Evolutionary conservation across 2,329 filamentous ascomycete species (phyloP), one percentile per base, ranked within the genome.

Genomic region (Lasiodiplodia sp.): DNA sequence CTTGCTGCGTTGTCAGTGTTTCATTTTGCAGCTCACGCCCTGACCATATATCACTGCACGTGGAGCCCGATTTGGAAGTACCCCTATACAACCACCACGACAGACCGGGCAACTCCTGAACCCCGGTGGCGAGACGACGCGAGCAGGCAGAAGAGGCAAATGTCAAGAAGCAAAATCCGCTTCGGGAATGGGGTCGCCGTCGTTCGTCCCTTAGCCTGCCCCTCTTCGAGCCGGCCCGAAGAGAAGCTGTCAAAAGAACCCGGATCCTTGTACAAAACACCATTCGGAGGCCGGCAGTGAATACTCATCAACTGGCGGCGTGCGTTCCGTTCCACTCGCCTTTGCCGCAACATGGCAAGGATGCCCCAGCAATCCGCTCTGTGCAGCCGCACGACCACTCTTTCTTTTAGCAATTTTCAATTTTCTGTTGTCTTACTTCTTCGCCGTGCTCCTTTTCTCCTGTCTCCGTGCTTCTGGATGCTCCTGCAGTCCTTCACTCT

Each of bases 1-100:
- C 25, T 37, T 64, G 60, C 60, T 64, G 60, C 60, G 60, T 38
- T 64, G 60, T 64, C 60, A 34, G n/a, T 64, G 60, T 64, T 28
- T 64, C 60, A 64, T 64, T 63, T 63, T 63, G 44, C 25, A 4
- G 21, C 3, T 8, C 25, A 18, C 28, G 58, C 58, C 31, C 58
- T 49, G 58, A 28, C 58, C 58, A 31, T 62, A 37, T 47, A 49
- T 34, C 56, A 64, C 51, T 52, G 60, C 60, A 64, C 60, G 44
- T 51, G 44, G 44, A 3, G 18, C 18, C 60, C 18, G 4, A 25
- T 52, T 38, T 2, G 60, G 60, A 31, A 64, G 37, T 31, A 44
- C 60, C 60, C 60, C 60, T 64, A 64, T 64, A 64, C 28, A 23
- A 23, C 58, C 55, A 38, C 31, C 23, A 25, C 31, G 49, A 40